Evolutionary conservation across 805 yeast species (phyloP), one percentile per base, ranked within the genome.

Genomic region (Clavispora asparagi): DNA sequence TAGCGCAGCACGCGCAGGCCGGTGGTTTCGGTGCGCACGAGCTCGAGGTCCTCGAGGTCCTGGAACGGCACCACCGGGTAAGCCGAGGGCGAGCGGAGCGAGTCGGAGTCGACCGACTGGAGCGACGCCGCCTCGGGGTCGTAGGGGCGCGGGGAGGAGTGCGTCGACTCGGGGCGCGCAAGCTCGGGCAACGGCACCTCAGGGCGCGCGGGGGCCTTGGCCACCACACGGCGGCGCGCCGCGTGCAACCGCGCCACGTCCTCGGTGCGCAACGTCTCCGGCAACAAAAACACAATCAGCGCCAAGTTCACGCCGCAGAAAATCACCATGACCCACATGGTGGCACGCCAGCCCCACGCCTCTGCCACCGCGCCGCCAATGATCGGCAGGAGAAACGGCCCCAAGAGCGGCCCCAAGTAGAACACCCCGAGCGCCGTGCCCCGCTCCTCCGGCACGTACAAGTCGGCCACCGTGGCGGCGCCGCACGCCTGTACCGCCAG

Each of bases 321-420:
- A 27, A 85, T 83, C 14, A 84, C 86, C 64, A 87, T 67, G 44
- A 87, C 80, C 92, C 95, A 89, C 58, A 86, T 94, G 3, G 96
- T 86, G 2, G 92, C 87, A 60, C 95, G 73, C 95, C 96, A 89
- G 8, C 89, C 88, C 83, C 89, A 85, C 10, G 73, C 71, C 38
- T 76, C 70, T 7, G 85, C 77, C 27, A 89, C 75, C 1, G 82
- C 81, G 49, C 96, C 92, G 42, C 96, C 95, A 7, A 72, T 47
- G 23, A 88, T 83, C 1, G 96, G 96, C 12, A 91, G 82, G 4
- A 86, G 52, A 42, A 89, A 71, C 0, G 95, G 96, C 0, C 94
- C 95, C 54, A 82, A 74, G 39, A 89, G 79, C 0, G 92, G 86
- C 0, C 96, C 96, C 41, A 89, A 64, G 59, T 88, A 89, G 56